These are phyloP conservation scores for Pouteria glomerata DNA, from an alignment of 148 eudicot genomes.

Conservation along the genomic window DNA sequence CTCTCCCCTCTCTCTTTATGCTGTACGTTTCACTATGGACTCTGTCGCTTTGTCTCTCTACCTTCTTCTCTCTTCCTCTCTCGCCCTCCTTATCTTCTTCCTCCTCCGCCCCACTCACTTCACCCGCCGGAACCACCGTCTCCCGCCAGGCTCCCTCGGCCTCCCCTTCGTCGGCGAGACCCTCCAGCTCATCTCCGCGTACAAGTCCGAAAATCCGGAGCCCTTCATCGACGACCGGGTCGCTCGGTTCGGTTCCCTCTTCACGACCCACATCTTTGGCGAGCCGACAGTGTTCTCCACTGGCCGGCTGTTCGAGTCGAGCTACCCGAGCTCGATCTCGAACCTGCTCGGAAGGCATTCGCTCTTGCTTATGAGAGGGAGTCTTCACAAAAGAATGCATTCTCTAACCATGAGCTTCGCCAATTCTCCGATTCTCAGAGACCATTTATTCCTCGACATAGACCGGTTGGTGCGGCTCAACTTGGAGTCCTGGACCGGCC, in stretches of 20 bases:
- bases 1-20: too few relatives aligned
- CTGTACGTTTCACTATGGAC: too few relatives aligned
- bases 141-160: slow-evolving; percentile 80
- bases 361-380: slow-evolving; percentile 75
- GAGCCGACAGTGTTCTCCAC: slow-evolving; percentile 81
- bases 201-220: slow-evolving; percentile 84
- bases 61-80: slow-evolving; percentile 18
- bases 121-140: slow-evolving; percentile 31
- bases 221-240: slow-evolving; percentile 81
- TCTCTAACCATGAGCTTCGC: slow-evolving; percentile 81
- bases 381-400: slow-evolving; percentile 84
- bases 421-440: slow-evolving; percentile 57
- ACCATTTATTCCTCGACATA: slow-evolving; percentile 61
- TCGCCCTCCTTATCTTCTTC: slow-evolving; percentile 26
- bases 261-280: slow-evolving; percentile 84
- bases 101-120: slow-evolving; percentile 11
- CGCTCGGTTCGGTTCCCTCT: slow-evolving; percentile 55
- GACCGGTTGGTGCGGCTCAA: slow-evolving; percentile 67
- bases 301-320: slow-evolving; percentile 77
- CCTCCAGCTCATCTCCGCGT: slow-evolving; percentile 85
- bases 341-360: slow-evolving; percentile 78
- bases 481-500: slow-evolving; percentile 57
- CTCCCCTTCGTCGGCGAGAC: slow-evolving; percentile 88
- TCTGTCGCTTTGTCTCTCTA: not conserved
- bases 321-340: slow-evolving; percentile 82